Conservation (phyloP, 2,329 filamentous ascomycete genomes). For the Colletotrichum sp. region DNA sequence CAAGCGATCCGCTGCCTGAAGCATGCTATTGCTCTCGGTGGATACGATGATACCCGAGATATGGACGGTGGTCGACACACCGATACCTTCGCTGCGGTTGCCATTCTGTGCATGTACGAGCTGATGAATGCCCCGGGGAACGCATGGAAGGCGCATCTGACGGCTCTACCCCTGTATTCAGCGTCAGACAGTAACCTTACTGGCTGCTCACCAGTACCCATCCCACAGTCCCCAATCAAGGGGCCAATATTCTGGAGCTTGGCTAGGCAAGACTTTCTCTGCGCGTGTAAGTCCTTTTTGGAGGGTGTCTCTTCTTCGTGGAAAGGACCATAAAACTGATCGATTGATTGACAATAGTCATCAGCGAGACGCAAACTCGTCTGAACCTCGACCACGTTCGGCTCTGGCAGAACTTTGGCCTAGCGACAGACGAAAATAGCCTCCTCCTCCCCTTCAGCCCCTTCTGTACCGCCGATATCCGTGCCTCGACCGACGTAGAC, state of each 20-base stretch:
- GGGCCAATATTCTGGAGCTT: constrained; percentile 71
- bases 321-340: not conserved
- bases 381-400: constrained; percentile 66
- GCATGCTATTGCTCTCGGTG: constrained; percentile 27
- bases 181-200: constrained; percentile 31
- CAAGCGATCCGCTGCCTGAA: constrained; percentile 39
- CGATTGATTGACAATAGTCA: constrained; percentile 40
- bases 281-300: constrained; percentile 53
- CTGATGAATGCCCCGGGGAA: constrained; percentile 68
- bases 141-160: constrained; percentile 69
- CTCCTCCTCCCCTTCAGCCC: constrained; percentile 49
- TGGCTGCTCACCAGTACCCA: constrained; percentile 29
- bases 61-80: constrained; percentile 36
- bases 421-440: constrained; percentile 60
- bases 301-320: too few species aligned
- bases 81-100: constrained; percentile 66
- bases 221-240: constrained; percentile 58
- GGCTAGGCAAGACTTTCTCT: constrained; percentile 68
- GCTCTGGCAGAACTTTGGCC: constrained; percentile 68
- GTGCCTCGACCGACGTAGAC: constrained; percentile 54
- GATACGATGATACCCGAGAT: not conserved
- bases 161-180: constrained; percentile 65
- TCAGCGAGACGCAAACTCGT: constrained; percentile 65
- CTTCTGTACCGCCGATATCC: constrained; percentile 35
- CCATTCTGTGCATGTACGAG: constrained; percentile 72